A percentile compares a stretch with the other conserved stretches of the same genome.
Evolutionary conservation across 192 early-diverging fungal species (phyloP).

Genomic region (Podila minutissima): DNA sequence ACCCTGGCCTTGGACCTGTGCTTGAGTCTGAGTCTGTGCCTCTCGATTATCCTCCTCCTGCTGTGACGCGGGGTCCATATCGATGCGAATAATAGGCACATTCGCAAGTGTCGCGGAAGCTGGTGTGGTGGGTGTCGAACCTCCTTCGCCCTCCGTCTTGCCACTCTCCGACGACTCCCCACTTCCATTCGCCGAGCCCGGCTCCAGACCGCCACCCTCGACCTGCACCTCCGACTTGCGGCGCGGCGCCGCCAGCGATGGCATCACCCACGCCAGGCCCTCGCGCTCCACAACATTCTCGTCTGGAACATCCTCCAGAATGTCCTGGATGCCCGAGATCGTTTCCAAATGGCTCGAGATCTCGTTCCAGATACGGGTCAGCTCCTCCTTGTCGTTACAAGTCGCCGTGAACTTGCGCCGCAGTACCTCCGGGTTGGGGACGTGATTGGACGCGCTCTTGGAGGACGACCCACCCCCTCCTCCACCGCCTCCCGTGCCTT

Average conservation of each 20-base stretch:
- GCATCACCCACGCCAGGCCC: constrained; percentile 28
- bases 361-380: constrained; percentile 75
- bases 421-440: constrained; percentile 67
- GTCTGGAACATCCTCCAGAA: constrained; percentile 48
- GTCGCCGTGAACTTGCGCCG: constrained; percentile 68
- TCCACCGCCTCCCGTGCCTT: constrained; percentile 15
- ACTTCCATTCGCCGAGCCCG: not conserved
- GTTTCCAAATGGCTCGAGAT: constrained; percentile 43
- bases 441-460: constrained; percentile 24
- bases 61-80: constrained; percentile 28
- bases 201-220: not conserved
- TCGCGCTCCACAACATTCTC: constrained; percentile 35
- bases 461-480: constrained; percentile 27
- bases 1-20: not conserved
- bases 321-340: constrained; percentile 44
- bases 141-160: not conserved
- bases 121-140: not conserved
- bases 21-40: not conserved
- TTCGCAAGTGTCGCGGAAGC: not conserved
- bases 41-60: constrained; percentile 12
- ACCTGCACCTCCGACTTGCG: constrained; percentile 21
- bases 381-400: constrained; percentile 64
- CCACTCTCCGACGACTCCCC: not conserved
- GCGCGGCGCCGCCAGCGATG: constrained; percentile 31
- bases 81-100: constrained; percentile 47